Evolutionary conservation across 2,329 filamentous ascomycete genomes (phyloP).

Genomic region (Truncatella angustata): DNA sequence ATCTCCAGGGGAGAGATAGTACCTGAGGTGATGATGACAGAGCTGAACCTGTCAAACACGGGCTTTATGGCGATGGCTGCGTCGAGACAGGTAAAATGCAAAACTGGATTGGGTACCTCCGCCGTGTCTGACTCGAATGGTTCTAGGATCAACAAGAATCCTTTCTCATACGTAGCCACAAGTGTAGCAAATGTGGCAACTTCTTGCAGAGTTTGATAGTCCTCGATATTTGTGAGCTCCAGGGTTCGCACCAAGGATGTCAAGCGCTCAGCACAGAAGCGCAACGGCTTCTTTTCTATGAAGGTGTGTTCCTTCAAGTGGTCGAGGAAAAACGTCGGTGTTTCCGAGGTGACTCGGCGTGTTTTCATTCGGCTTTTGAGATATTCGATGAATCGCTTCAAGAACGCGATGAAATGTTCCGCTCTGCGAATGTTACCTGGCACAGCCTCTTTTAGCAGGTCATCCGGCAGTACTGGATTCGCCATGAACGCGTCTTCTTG

Average conservation of each 20-base stretch:
- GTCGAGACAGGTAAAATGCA: slow-evolving; percentile 95
- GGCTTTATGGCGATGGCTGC: slow-evolving; percentile 97
- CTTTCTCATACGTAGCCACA: slow-evolving; percentile 94
- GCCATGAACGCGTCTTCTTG: slow-evolving; percentile 97
- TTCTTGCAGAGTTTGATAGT: slow-evolving; percentile 94
- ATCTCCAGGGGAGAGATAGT: slow-evolving; percentile 97
- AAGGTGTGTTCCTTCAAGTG: slow-evolving; percentile 96
- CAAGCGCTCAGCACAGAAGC: slow-evolving; percentile 91
- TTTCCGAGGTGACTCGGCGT: slow-evolving; percentile 94
- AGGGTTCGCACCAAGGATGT: slow-evolving; percentile 93
- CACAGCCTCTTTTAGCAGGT: slow-evolving; percentile 91
- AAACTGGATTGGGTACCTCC: slow-evolving; percentile 92
- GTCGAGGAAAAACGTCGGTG: slow-evolving; percentile 86
- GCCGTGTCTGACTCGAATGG: slow-evolving; percentile 95
- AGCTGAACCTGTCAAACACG: slow-evolving; percentile 95
- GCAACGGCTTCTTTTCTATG: slow-evolving; percentile 91
- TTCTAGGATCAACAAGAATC: slow-evolving; percentile 93
- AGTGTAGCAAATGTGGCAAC: slow-evolving; percentile 96
- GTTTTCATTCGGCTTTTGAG: slow-evolving; percentile 98
- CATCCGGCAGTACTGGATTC: slow-evolving; percentile 91
- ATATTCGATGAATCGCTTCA: slow-evolving; percentile 97
- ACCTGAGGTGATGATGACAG: slow-evolving; percentile 96
- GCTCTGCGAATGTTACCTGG: slow-evolving; percentile 94
- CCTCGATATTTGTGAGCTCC: slow-evolving; percentile 95
- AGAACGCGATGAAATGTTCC: slow-evolving; percentile 91